Conservation (phyloP, 163 green algal species). For the Picocystis sp. region DNA sequence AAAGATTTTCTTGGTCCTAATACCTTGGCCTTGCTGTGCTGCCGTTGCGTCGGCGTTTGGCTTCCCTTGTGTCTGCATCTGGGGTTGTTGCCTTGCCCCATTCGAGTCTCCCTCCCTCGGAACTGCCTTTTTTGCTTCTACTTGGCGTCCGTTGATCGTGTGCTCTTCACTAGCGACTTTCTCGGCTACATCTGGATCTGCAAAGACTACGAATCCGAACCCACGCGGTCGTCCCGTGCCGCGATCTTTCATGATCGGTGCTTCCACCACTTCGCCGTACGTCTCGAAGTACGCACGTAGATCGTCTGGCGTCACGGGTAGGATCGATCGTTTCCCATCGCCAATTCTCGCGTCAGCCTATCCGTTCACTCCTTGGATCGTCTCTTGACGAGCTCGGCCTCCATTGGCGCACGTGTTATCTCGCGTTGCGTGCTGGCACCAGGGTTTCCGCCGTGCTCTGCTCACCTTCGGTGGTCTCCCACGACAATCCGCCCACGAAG, state of each 20-base stretch:
- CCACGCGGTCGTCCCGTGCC: slow-evolving; percentile 58
- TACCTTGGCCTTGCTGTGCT: slow-evolving; percentile 15
- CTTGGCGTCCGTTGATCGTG: slow-evolving; percentile 83
- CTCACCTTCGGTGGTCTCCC: slow-evolving; percentile 56
- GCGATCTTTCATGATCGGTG: slow-evolving; percentile 73
- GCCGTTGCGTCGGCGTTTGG: not conserved
- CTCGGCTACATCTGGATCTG: slow-evolving; percentile 59
- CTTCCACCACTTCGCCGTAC: slow-evolving; percentile 53
- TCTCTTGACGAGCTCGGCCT: too few relatives aligned
- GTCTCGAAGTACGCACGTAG: slow-evolving; percentile 76
- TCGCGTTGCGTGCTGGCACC: too few relatives aligned
- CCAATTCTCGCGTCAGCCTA: too few relatives aligned
- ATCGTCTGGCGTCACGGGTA: slow-evolving; percentile 32
- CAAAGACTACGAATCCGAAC: slow-evolving; percentile 89
- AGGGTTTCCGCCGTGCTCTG: too few relatives aligned
- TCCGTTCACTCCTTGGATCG: too few relatives aligned
- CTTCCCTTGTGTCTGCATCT: too few relatives aligned
- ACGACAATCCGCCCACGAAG: slow-evolving; percentile 82
- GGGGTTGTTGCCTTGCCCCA: too few relatives aligned
- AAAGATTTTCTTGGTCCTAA: slow-evolving; percentile 79
- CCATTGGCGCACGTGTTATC: too few relatives aligned
- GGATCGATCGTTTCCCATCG: too few relatives aligned
- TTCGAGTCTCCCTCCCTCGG: slow-evolving; percentile 51
- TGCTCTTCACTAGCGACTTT: slow-evolving; percentile 71
- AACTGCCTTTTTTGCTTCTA: slow-evolving; percentile 82